Base-by-base conservation (phyloP, 225 moss, liverwort and hornwort species). In the Marchantia paleacea region DNA sequence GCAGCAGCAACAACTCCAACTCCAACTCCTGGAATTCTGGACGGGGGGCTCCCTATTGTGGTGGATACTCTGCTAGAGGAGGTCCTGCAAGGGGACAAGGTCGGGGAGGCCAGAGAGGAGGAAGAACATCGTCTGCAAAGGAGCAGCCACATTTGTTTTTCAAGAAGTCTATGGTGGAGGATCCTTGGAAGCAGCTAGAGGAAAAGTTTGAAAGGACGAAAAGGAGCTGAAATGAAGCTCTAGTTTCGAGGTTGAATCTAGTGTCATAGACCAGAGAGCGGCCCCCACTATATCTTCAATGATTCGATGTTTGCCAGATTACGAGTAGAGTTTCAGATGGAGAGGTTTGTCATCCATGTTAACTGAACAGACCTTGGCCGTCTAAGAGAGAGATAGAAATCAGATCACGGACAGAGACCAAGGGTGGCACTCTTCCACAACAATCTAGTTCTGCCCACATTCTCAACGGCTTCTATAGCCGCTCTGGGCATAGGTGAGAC, bases 181-280 rank as follows among this genome's bases (percentile, higher is more conserved):
- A 89, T 80, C 89, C 89, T 25, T 86, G 89, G 89, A 82, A 82
- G 52, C 68, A 22, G 24, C 84, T 84, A 18, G 77, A 69, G 71
- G 75, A 55, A 19, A 55, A 62, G 30, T 13, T 52, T 52, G 25
- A 22, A 16, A 80, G 25, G 66, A 73, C 62, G 78, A 68, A 55
- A 80, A 16, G 4, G 12, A 49, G 73, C 52, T 75, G 54, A 26
- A 75, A 39, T 39, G 39, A 5, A 39, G 39, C 5, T 39, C 39
- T 39, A 5, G 39, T 2, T 39, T 39, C 39, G 2, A 39, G 39
- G 39, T 5, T 39, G 39, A n/a, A n/a, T 39, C 39, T 39, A 39
- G 39, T n/a, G 39, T 39, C 39, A 39, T 39, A 39, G 39, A 39
- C 2, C 39, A 39, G 39, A 2, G 39, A 39, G 39, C 5, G 39